These are phyloP conservation scores for Fraxinus angustifolia DNA, from an alignment of 305 asterid genomes.

Conservation along the genomic window DNA sequence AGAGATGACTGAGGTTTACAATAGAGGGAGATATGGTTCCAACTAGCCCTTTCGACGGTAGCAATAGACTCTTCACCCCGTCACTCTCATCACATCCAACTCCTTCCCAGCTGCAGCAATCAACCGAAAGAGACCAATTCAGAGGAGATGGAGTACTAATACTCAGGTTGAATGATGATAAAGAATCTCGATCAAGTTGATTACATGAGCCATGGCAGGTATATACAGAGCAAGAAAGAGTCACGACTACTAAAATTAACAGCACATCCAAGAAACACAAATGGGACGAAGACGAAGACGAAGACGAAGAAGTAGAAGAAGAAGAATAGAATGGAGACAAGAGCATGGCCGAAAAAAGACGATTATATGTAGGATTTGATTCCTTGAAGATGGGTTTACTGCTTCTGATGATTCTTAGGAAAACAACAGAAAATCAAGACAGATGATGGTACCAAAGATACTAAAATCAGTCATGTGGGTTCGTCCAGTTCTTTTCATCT, in stretches of 20 bases:
- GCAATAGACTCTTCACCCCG: conserved; percentile 45
- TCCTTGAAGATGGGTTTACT: conserved; percentile 29
- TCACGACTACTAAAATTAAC: conserved; percentile 18
- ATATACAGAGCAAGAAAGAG: conserved; percentile 25
- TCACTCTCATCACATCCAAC: conserved; percentile 51
- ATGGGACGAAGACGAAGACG: not conserved
- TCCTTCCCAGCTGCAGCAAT: conserved; percentile 91
- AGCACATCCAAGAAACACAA: conserved; percentile 25
- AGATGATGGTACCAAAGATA: conserved; percentile 37
- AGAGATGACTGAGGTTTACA: conserved; percentile 46
- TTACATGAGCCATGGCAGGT: conserved; percentile 51
- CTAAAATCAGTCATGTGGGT: conserved; percentile 49
- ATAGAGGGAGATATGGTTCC: conserved; percentile 52
- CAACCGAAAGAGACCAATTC: conserved; percentile 49
- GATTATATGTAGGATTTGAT: conserved; percentile 25
- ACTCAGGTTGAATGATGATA: conserved; percentile 42
- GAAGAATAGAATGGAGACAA: conserved; percentile 24
- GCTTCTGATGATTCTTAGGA: conserved; percentile 35
- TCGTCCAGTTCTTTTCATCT: conserved; percentile 30
- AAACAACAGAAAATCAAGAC: conserved; percentile 31
- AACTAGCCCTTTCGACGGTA: conserved; percentile 59
- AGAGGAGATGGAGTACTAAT: conserved; percentile 44
- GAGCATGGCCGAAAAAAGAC: conserved; percentile 53
- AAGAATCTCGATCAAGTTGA: conserved; percentile 36
- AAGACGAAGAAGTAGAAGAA: conserved; percentile 19